These are phyloP conservation scores for Hypoxylon sp. DNA, from an alignment of 2,329 filamentous ascomycete species.

Conservation along the genomic window DNA sequence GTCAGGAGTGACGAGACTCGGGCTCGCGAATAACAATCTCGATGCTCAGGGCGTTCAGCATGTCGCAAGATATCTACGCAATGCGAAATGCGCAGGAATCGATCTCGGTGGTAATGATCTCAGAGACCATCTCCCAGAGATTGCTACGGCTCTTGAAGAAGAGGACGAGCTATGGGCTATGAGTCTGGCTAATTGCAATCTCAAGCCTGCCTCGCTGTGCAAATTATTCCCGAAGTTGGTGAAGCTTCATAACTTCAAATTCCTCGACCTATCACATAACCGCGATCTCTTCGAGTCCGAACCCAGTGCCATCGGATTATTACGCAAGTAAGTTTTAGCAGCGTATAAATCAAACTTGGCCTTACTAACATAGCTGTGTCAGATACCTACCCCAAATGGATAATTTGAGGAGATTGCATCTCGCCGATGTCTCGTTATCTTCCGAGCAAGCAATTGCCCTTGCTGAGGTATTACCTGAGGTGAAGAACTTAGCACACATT, in stretches of 20 bases:
- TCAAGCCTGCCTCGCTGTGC: conserved; percentile 80
- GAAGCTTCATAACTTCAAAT: conserved; percentile 80
- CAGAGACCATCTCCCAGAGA: conserved; percentile 66
- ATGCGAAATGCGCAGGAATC: conserved; percentile 85
- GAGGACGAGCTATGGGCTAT: conserved; percentile 80
- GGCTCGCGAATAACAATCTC: conserved; percentile 86
- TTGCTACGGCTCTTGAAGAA: conserved; percentile 68
- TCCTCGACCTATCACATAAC: conserved; percentile 94
- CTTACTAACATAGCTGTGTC: conserved; percentile 37
- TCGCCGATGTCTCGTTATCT: conserved; percentile 86
- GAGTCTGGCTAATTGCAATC: conserved; percentile 87
- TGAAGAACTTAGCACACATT: conserved; percentile 84
- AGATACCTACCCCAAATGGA: conserved; percentile 84
- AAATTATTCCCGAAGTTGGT: conserved; percentile 81
- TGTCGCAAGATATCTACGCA: conserved; percentile 81
- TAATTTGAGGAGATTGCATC: conserved; percentile 85
- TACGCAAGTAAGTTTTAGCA: conserved; percentile 75
- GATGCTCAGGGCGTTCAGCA: conserved; percentile 81
- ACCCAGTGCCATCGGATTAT: conserved; percentile 79
- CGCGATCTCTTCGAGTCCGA: conserved; percentile 80
- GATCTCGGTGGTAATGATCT: conserved; percentile 90
- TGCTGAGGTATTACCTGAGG: conserved; percentile 90
- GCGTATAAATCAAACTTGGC: not conserved
- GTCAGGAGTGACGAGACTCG: conserved; percentile 82
- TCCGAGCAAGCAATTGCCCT: conserved; percentile 92